A percentile compares a stretch with the other conserved stretches of the same genome.
phyloP scores from a whole-genome alignment of 352 stramenopile genomes.

The Globisporangium recalcitrans region DNA sequence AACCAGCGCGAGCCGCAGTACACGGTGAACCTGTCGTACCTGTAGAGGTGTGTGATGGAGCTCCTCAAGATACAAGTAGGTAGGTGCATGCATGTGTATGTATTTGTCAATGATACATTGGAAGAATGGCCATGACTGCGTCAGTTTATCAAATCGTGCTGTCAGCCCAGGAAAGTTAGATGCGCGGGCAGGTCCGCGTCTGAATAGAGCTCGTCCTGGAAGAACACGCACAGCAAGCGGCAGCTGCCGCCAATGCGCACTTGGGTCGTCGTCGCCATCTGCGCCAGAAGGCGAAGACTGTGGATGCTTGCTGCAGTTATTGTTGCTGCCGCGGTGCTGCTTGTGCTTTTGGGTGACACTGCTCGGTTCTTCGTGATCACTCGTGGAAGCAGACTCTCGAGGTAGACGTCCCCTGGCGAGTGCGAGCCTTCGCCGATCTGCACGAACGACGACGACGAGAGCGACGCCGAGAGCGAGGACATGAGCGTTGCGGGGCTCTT shows the following conservation, averaged over 20 bases:
- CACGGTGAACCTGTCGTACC: slow-evolving; percentile 82
- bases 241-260: slow-evolving; percentile 61
- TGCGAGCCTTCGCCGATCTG: slow-evolving; percentile 48
- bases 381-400: slow-evolving; percentile 54
- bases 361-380: slow-evolving; percentile 11
- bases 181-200: slow-evolving; percentile 60
- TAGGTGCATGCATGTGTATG: slow-evolving; percentile 6
- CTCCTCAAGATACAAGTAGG: neutral
- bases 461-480: slow-evolving; percentile 16
- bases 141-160: neutral
- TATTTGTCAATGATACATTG: slow-evolving; percentile 7
- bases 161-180: slow-evolving; percentile 60
- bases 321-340: neutral
- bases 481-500: slow-evolving; percentile 14
- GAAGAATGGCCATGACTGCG: neutral
- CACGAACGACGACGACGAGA: slow-evolving; percentile 35
- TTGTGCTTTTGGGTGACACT: neutral
- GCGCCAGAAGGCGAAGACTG: slow-evolving; percentile 8
- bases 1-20: slow-evolving; percentile 86
- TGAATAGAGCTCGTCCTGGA: slow-evolving; percentile 73
- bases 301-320: neutral
- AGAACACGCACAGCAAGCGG: slow-evolving; percentile 69
- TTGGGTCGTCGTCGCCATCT: slow-evolving; percentile 64
- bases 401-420: slow-evolving; percentile 48
- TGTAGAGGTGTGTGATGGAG: slow-evolving; percentile 30